Base-by-base conservation (phyloP, 805 yeast species). In the Citeromyces nyonsensis region DNA sequence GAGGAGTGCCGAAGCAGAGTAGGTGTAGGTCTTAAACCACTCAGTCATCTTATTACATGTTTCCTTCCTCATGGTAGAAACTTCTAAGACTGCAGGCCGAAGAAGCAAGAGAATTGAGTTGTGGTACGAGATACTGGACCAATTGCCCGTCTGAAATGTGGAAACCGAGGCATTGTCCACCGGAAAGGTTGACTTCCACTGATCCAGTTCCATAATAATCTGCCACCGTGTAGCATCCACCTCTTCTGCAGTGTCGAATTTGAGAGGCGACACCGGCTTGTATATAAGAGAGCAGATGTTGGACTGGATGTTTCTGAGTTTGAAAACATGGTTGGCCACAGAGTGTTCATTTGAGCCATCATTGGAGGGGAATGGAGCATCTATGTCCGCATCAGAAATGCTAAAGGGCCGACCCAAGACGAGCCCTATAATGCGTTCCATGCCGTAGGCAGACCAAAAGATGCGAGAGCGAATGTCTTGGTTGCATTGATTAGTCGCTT, bases 351-450 rank as follows among this genome's bases (percentile, higher is more conserved):
- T 18, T 18, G 22, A 18, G 22, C 43, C 44, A 38, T 6, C 40
- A 36, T 28, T 7, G 22, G 22, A 18, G 7, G 58, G 53, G 2
- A 42, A 18, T 18, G 22, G 22, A 5, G 22, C 47, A 35, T 48
- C 57, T 28, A 57, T 52, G 34, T 54, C 59, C 15, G 40, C 40
- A 34, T 54, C 60, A 5, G 56, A 39, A 10, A 57, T 52, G 10
- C 56, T 47, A 36, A 54, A 55, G 7, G 61, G 61, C 31, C 58
- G 40, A 3, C 60, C 58, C 20, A 55, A 35, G 4, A 52, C 45
- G 10, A 55, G 35, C 1, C 56, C 58, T 30, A 48, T 50, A 27
- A 52, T 47, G 34, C 58, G 35, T 35, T 55, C 59, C 40, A 54
- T 40, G 4, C 56, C 52, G 36, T 52, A 55, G 4, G 56, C 56